These are phyloP conservation scores for Zymoseptoria passerinii DNA, from an alignment of 2,329 filamentous ascomycete species.

Conservation along the genomic window DNA sequence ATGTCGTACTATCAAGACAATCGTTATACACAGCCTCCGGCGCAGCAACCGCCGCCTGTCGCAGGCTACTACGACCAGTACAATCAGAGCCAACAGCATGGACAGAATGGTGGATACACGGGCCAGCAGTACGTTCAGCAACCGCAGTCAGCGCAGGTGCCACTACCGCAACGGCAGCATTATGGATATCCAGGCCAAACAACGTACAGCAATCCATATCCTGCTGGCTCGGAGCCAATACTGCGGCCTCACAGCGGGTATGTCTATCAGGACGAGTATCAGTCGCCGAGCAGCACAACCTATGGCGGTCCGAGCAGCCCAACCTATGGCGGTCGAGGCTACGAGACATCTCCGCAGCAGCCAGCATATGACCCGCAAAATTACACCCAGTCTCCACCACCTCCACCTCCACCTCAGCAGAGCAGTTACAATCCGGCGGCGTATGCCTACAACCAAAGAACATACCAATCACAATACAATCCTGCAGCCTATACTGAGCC, in stretches of 20 bases:
- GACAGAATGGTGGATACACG: conserved; percentile 20
- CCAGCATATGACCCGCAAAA: conserved; percentile 64
- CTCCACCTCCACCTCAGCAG: conserved; percentile 31
- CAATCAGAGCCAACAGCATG: conserved; percentile 17
- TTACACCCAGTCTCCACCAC: conserved; percentile 37
- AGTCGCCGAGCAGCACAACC: conserved; percentile 14
- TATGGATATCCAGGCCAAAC: conserved; percentile 21
- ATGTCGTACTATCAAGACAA: conserved; percentile 53
- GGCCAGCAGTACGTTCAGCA: conserved; percentile 13
- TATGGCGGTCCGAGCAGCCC: conserved; percentile 10
- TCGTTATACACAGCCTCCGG: conserved; percentile 31
- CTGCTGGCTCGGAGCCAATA: conserved; percentile 22
- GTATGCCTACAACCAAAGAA: conserved; percentile 29
- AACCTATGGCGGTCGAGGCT: conserved; percentile 25
- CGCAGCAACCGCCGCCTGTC: conserved; percentile 13
- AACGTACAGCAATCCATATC: conserved; percentile 16
- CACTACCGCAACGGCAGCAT: conserved; percentile 7
- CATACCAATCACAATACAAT: conserved; percentile 17
- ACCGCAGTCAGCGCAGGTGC: conserved; percentile 1
- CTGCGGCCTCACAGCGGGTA: conserved; percentile 20
- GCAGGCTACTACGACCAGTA: conserved; percentile 20
- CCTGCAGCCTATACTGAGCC: conserved; percentile 20
- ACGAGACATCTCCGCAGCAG: conserved; percentile 40
- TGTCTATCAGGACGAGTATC: conserved; percentile 13
- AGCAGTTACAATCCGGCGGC: conserved; percentile 40